Conservation (phyloP, 306 rosid species). For the Morella rubra region DNA sequence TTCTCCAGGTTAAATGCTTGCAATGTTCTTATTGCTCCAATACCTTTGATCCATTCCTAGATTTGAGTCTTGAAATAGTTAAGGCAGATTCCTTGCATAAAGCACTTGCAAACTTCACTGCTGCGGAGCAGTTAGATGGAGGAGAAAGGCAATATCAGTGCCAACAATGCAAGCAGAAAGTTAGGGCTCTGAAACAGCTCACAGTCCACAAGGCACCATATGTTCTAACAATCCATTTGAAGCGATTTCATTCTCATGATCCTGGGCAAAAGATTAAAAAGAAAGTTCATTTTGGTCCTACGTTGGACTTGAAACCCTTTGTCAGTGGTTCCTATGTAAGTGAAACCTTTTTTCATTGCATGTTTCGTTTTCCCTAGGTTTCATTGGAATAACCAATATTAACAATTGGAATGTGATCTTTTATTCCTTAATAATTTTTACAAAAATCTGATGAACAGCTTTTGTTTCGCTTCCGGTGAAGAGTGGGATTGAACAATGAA, state of each 20-base stretch:
- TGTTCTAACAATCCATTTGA: slow-evolving; percentile 82
- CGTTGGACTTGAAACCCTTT: slow-evolving; percentile 76
- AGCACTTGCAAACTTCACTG: slow-evolving; percentile 81
- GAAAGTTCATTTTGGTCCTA: slow-evolving; percentile 67
- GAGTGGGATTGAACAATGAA: neutral
- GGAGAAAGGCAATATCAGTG: slow-evolving; percentile 91
- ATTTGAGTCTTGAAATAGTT: slow-evolving; percentile 89
- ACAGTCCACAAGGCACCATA: slow-evolving; percentile 89
- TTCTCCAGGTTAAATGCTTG: slow-evolving; percentile 80
- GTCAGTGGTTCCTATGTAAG: slow-evolving; percentile 85
- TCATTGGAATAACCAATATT: neutral
- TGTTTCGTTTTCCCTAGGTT: neutral
- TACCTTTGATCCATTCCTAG: slow-evolving; percentile 90
- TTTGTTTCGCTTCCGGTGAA: neutral
- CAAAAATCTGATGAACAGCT: neutral
- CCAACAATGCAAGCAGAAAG: slow-evolving; percentile 92
- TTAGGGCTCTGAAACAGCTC: slow-evolving; percentile 80
- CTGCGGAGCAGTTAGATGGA: slow-evolving; percentile 86
- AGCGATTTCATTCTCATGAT: slow-evolving; percentile 77
- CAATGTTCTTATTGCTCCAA: slow-evolving; percentile 83
- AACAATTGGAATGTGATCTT: no score
- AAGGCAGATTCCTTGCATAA: slow-evolving; percentile 82
- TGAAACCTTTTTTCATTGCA: neutral
- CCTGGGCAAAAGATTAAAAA: slow-evolving; percentile 79
- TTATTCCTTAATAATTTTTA: no score